A percentile compares a stretch with the other conserved stretches of the same genome.
Conservation (phyloP, 768 basidiomycete species). For the Calocybe gangraenosa region DNA sequence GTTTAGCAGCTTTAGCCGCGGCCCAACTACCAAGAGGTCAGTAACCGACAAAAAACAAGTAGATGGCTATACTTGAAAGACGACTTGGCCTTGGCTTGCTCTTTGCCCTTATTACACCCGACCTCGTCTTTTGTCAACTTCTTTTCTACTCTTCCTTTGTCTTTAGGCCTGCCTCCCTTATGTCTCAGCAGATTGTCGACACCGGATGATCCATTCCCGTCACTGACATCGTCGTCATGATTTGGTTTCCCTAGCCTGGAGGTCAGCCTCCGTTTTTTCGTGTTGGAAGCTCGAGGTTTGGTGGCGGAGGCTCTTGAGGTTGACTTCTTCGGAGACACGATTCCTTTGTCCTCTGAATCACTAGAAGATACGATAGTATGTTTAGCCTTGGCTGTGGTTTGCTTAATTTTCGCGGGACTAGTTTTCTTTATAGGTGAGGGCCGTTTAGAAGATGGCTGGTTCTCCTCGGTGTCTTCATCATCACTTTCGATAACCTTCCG, state of each 20-base stretch:
- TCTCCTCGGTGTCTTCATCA: conserved; percentile 1
- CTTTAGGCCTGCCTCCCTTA: conserved; percentile 14
- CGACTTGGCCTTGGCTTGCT: conserved; percentile 11
- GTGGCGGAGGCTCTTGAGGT: background rate
- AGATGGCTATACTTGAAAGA: conserved; percentile 24
- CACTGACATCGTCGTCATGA: conserved; percentile 24
- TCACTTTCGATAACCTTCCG: background rate
- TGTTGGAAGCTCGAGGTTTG: conserved; percentile 19
- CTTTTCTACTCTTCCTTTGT: conserved; percentile 11
- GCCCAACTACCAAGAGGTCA: conserved; percentile 30
- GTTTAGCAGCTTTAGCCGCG: conserved; percentile 52
- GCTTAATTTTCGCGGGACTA: conserved; percentile 1
- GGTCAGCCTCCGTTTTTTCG: conserved; percentile 19
- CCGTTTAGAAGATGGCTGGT: conserved; percentile 8
- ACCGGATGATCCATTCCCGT: conserved; percentile 13
- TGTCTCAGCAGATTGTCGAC: conserved; percentile 14
- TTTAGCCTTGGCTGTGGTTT: conserved; percentile 1
- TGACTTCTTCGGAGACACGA: conserved; percentile 1
- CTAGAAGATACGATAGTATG: conserved; percentile 11
- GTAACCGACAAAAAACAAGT: background rate
- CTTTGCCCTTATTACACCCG: conserved; percentile 17
- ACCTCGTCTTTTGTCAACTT: conserved; percentile 1
- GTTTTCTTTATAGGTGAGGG: conserved; percentile 19
- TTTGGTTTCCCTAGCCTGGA: conserved; percentile 15
- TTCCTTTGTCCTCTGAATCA: conserved; percentile 14